A percentile compares a stretch with the other conserved stretches of the same genome.
These are phyloP conservation scores for Arachis hypogaea DNA, from an alignment of 306 rosid species.

Conservation along the genomic window DNA sequence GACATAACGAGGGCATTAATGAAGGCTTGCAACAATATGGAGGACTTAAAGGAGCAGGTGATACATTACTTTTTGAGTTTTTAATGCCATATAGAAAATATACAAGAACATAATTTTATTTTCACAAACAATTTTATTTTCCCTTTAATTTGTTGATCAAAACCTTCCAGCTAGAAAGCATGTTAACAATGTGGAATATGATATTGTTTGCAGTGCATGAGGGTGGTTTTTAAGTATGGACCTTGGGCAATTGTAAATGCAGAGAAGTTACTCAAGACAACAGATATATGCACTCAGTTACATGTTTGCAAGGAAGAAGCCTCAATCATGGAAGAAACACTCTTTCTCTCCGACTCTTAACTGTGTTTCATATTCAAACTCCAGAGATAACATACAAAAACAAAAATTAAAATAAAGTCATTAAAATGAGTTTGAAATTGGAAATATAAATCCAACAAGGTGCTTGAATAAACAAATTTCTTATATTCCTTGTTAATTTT, in stretches of 20 bases:
- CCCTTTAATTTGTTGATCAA: background rate
- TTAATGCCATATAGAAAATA: background rate
- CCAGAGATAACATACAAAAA: too few relatives aligned
- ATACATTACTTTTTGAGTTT: background rate
- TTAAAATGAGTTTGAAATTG: too few relatives aligned
- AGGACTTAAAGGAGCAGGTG: constrained; percentile 66
- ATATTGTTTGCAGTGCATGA: constrained; percentile 76
- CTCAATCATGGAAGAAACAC: constrained; percentile 21
- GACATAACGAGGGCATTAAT: constrained; percentile 66
- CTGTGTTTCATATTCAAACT: background rate
- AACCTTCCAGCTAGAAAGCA: background rate
- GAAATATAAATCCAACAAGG: too few relatives aligned
- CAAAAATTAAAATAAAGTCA: too few relatives aligned
- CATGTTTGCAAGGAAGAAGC: constrained; percentile 64
- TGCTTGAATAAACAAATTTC: too few relatives aligned
- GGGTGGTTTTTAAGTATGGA: constrained; percentile 74
- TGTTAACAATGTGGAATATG: background rate
- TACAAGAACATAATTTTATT: background rate
- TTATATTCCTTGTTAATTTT: too few relatives aligned
- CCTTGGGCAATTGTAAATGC: constrained; percentile 63
- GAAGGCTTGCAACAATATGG: constrained; percentile 69
- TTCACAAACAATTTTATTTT: background rate
- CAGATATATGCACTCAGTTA: constrained; percentile 68
- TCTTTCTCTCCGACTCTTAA: constrained; percentile 53
- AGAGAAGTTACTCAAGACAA: constrained; percentile 71